A percentile compares a stretch with the other conserved stretches of the same genome.
These are phyloP conservation scores for Bruguiera gymnorhiza DNA, from an alignment of 345 rosid species.

Conservation along the genomic window DNA sequence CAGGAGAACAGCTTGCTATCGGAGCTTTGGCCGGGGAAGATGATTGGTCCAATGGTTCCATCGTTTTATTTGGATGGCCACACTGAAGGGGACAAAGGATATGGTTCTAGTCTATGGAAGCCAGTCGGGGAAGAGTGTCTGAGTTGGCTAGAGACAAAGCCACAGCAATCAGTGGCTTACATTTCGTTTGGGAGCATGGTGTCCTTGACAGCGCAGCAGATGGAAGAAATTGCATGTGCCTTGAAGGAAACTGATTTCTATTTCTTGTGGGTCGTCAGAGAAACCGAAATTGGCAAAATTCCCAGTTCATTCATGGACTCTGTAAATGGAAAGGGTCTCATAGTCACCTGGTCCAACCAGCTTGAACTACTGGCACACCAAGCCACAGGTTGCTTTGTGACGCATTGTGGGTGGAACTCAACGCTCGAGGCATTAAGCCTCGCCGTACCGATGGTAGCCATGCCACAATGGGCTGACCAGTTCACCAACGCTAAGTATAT, in stretches of 20 bases:
- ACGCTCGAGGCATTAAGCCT: constrained; percentile 66
- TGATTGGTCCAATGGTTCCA: constrained; percentile 79
- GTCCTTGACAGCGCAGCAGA: constrained; percentile 40
- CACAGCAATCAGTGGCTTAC: constrained; percentile 43
- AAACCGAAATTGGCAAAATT: constrained; percentile 43
- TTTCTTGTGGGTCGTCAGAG: constrained; percentile 69
- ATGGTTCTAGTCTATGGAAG: constrained; percentile 70
- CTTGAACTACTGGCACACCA: constrained; percentile 52
- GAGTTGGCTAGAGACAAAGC: constrained; percentile 57
- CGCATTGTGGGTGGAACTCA: constrained; percentile 81
- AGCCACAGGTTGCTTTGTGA: constrained; percentile 56
- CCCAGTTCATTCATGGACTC: constrained; percentile 50
- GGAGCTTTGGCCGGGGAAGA: constrained; percentile 50
- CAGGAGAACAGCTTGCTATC: constrained; percentile 1
- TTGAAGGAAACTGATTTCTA: constrained; percentile 42
- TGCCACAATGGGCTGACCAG: constrained; percentile 74
- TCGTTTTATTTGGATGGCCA: constrained; percentile 48
- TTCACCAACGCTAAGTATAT: constrained; percentile 55
- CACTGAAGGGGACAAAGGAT: constrained; percentile 48
- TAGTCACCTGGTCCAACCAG: constrained; percentile 67
- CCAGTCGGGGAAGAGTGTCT: constrained; percentile 54
- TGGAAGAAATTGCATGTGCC: constrained; percentile 46
- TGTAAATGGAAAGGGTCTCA: constrained; percentile 37
- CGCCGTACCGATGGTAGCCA: constrained; percentile 62
- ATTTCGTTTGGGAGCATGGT: constrained; percentile 77